Conservation (phyloP, 495 filamentous ascomycete genomes). For the Xylaria acuta region DNA sequence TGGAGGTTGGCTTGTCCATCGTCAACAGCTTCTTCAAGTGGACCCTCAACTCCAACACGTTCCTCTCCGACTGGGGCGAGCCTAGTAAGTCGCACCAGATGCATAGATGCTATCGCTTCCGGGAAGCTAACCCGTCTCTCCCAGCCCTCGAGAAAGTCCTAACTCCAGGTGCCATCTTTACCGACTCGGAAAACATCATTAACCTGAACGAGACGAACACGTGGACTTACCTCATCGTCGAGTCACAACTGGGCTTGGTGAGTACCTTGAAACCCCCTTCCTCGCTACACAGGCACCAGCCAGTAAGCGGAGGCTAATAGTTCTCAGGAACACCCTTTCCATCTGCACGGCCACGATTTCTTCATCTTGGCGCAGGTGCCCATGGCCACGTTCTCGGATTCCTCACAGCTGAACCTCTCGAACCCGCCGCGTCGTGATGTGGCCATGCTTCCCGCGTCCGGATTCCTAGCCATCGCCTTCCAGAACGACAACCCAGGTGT, state of each 20-base stretch:
- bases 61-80: constrained; percentile 51
- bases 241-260: constrained; percentile 34
- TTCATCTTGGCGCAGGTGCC: constrained; percentile 55
- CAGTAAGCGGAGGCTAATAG: constrained; percentile 30
- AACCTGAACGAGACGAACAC: constrained; percentile 44
- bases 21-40: constrained; percentile 47
- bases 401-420: constrained; percentile 40
- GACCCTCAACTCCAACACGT: constrained; percentile 49
- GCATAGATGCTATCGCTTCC: not conserved
- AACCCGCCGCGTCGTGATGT: constrained; percentile 66
- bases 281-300: constrained; percentile 24
- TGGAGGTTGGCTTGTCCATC: constrained; percentile 38
- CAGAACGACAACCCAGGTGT: constrained; percentile 63
- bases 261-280: constrained; percentile 22
- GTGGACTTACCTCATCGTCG: constrained; percentile 50
- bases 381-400: constrained; percentile 31
- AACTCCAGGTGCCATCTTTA: constrained; percentile 42
- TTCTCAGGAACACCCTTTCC: constrained; percentile 49
- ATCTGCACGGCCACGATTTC: constrained; percentile 68
- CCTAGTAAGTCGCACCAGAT: constrained; percentile 33
- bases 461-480: constrained; percentile 60
- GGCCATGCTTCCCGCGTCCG: constrained; percentile 57
- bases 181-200: constrained; percentile 44
- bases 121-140: constrained; percentile 1
- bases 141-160: constrained; percentile 46